These are phyloP conservation scores for Coprinopsis sp. DNA, from an alignment of 768 basidiomycete genomes.

Conservation along the genomic window DNA sequence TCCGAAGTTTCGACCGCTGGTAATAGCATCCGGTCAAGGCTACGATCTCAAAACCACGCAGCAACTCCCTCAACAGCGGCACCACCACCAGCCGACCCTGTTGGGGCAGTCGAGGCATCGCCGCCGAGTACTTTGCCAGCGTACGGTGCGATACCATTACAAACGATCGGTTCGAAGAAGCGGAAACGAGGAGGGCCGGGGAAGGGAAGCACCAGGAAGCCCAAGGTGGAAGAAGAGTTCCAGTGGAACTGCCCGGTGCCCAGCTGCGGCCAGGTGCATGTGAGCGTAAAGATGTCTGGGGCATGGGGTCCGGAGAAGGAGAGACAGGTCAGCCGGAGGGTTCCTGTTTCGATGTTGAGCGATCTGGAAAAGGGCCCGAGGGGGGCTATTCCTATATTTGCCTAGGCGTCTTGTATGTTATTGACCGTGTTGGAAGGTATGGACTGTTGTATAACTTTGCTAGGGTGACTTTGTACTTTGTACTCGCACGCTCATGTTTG, in stretches of 20 bases:
- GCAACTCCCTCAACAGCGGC: constrained; percentile 6
- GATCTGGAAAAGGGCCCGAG: constrained; percentile 19
- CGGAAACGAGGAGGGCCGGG: constrained; percentile 13
- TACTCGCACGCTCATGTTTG: too few relatives aligned
- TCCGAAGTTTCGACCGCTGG: constrained; percentile 14
- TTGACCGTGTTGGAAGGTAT: not conserved
- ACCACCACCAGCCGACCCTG: constrained; percentile 8
- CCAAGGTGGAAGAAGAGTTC: constrained; percentile 42
- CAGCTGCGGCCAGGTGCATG: constrained; percentile 49
- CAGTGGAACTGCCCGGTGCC: constrained; percentile 65
- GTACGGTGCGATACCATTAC: constrained; percentile 3
- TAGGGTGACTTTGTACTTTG: too few relatives aligned
- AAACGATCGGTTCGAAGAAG: constrained; percentile 15
- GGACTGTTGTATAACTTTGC: too few relatives aligned
- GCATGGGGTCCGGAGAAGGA: constrained; percentile 57
- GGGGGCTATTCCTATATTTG: constrained; percentile 42
- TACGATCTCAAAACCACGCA: constrained; percentile 41
- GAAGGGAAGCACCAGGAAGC: constrained; percentile 25
- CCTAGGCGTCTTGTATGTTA: constrained; percentile 16
- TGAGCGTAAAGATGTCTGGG: constrained; percentile 53
- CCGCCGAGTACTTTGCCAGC: constrained; percentile 1
- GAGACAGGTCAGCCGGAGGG: constrained; percentile 6
- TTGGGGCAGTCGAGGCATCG: constrained; percentile 7
- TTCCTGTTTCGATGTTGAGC: constrained; percentile 8
- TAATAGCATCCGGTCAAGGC: constrained; percentile 51